These are phyloP conservation scores for Ceratobasidium sp. DNA, from an alignment of 1,284 basidiomycete species.

Conservation along the genomic window DNA sequence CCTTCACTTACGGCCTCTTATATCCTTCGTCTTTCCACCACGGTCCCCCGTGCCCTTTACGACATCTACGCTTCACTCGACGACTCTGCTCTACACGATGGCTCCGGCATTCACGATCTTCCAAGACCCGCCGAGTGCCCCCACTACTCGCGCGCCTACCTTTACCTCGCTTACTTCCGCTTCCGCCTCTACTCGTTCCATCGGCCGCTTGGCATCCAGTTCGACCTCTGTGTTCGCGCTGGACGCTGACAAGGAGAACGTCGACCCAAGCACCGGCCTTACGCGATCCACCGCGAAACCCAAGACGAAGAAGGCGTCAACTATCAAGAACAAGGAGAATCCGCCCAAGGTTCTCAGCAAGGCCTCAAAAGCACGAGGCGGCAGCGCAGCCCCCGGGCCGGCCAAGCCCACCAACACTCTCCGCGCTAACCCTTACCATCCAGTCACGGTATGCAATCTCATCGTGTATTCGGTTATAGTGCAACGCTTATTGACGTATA, in stretches of 20 bases:
- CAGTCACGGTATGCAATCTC: slow-evolving; percentile 18
- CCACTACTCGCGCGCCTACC: slow-evolving; percentile 18
- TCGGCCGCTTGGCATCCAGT: slow-evolving; percentile 30
- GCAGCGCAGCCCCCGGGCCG: slow-evolving; percentile 22
- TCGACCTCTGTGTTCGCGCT: slow-evolving; percentile 33
- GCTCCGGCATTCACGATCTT: slow-evolving; percentile 44
- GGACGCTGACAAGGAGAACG: slow-evolving; percentile 48
- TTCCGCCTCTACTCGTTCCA: slow-evolving; percentile 27
- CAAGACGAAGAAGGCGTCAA: slow-evolving; percentile 45
- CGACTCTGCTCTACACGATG: slow-evolving; percentile 27
- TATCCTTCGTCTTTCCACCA: slow-evolving; percentile 12
- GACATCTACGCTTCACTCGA: slow-evolving; percentile 9
- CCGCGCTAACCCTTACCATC: slow-evolving; percentile 36
- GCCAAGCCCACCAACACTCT: slow-evolving; percentile 29
- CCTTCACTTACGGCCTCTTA: slow-evolving; percentile 15
- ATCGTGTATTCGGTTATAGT: background rate
- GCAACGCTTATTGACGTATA: slow-evolving; percentile 8
- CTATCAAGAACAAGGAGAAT: slow-evolving; percentile 48
- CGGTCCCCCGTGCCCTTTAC: slow-evolving; percentile 12
- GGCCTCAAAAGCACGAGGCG: slow-evolving; percentile 40
- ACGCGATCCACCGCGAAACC: slow-evolving; percentile 18
- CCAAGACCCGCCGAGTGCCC: slow-evolving; percentile 33
- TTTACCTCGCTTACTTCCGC: slow-evolving; percentile 19
- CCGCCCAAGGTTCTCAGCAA: slow-evolving; percentile 31
- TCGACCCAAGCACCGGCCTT: slow-evolving; percentile 47